Evolutionary conservation across 306 rosid species (phyloP).

Genomic region (Mimosa bimucronata): DNA sequence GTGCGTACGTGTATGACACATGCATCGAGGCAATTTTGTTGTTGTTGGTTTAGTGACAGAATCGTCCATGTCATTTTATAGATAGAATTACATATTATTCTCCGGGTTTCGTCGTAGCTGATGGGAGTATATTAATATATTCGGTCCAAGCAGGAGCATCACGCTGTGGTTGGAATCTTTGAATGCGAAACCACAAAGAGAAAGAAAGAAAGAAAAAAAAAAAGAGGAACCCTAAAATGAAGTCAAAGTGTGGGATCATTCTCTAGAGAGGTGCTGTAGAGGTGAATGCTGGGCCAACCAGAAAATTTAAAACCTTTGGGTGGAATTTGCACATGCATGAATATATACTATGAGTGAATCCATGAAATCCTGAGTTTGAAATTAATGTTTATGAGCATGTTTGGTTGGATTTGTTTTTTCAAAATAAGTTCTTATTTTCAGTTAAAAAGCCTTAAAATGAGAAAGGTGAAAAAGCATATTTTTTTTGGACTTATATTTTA

Average conservation of each 20-base stretch:
- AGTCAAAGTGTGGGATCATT: not conserved
- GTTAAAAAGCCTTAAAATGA: too few species aligned
- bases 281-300: not conserved
- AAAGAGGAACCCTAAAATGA: not conserved
- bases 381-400: too few species aligned
- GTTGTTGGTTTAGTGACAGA: not conserved
- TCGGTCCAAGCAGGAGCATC: not conserved
- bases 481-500: too few species aligned
- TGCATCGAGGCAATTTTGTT: not conserved
- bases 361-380: not conserved
- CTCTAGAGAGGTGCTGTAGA: not conserved
- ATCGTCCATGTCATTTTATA: not conserved
- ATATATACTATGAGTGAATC: not conserved
- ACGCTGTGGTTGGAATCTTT: not conserved
- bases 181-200: not conserved
- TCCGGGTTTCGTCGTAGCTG: not conserved
- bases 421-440: too few species aligned
- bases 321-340: not conserved
- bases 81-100: not conserved
- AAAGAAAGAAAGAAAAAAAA: not conserved
- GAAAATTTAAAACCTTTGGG: too few species aligned
- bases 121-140: not conserved
- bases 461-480: too few species aligned
- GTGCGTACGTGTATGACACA: not conserved
- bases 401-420: too few species aligned